phyloP scores from a whole-genome alignment of 148 eudicot genomes.

The Persicaria maculosa region DNA sequence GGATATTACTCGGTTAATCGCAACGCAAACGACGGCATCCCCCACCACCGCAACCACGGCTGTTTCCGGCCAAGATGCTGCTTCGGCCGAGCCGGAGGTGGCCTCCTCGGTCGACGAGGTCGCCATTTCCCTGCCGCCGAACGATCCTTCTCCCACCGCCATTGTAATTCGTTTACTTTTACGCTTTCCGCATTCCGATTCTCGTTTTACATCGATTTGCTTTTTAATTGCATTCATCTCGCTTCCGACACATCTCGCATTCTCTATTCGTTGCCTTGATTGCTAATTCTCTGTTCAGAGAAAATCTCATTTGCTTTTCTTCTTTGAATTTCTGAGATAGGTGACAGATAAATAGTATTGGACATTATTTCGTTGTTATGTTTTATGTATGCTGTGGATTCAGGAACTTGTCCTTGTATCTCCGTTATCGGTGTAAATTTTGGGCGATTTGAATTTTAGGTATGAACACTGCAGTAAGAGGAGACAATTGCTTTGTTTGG shows the following conservation, averaged over 20 bases:
- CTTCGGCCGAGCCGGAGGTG: neutral
- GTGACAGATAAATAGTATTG: no score
- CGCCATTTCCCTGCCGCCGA: slow-evolving; percentile 1
- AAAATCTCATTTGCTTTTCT: neutral
- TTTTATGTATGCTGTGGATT: no score
- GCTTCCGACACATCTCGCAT: neutral
- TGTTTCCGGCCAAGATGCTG: neutral
- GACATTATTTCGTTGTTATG: no score
- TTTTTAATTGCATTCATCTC: neutral
- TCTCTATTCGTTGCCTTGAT: neutral
- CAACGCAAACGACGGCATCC: neutral
- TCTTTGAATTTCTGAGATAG: no score
- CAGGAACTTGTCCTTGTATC: no score
- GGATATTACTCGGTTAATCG: neutral
- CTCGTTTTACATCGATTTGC: neutral
- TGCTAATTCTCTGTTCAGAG: neutral
- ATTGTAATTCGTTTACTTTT: neutral
- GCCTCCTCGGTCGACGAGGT: slow-evolving; percentile 8
- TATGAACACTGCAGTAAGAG: neutral
- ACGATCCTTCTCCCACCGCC: slow-evolving; percentile 5
- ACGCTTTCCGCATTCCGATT: neutral
- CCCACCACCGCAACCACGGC: slow-evolving; percentile 11
- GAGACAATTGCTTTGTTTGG: neutral
- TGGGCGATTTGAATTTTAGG: neutral
- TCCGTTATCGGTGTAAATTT: no score